phyloP scores from a whole-genome alignment of 2,329 filamentous ascomycete genomes.

The Hypoxylon sp. region DNA sequence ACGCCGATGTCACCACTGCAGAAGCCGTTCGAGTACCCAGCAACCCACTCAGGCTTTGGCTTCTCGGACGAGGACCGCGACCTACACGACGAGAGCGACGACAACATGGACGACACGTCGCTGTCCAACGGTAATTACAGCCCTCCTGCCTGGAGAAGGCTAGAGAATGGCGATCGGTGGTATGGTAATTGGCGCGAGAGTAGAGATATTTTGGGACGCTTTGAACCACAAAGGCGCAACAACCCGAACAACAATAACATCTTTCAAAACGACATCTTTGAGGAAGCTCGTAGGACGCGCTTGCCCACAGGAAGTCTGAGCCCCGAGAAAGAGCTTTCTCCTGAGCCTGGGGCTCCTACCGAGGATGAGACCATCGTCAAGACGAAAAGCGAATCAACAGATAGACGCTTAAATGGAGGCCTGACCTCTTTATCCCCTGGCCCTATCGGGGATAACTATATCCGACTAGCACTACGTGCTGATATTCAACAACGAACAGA shows the following conservation, averaged over 20 bases:
- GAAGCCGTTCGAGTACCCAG: slow-evolving; percentile 59
- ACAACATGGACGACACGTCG: slow-evolving; percentile 59
- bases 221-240: slow-evolving; percentile 48
- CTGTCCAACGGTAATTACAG: slow-evolving; percentile 70
- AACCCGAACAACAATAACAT: slow-evolving; percentile 42
- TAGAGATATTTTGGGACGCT: slow-evolving; percentile 68
- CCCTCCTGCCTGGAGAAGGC: slow-evolving; percentile 73
- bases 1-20: slow-evolving; percentile 60
- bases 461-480: slow-evolving; percentile 88
- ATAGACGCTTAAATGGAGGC: slow-evolving; percentile 41
- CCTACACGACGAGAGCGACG: slow-evolving; percentile 59
- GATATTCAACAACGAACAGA: slow-evolving; percentile 91
- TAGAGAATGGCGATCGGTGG: slow-evolving; percentile 71
- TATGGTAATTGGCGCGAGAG: slow-evolving; percentile 73
- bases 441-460: slow-evolving; percentile 70
- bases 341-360: slow-evolving; percentile 58
- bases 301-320: slow-evolving; percentile 70
- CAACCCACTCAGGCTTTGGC: slow-evolving; percentile 61
- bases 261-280: slow-evolving; percentile 58
- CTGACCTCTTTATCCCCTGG: slow-evolving; percentile 53
- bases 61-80: slow-evolving; percentile 57
- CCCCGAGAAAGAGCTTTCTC: slow-evolving; percentile 68
- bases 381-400: slow-evolving; percentile 53
- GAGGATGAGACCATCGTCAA: slow-evolving; percentile 59
- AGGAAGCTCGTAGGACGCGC: slow-evolving; percentile 68